phyloP scores from a whole-genome alignment of 495 filamentous ascomycete genomes.

The Parathielavia appendiculata region DNA sequence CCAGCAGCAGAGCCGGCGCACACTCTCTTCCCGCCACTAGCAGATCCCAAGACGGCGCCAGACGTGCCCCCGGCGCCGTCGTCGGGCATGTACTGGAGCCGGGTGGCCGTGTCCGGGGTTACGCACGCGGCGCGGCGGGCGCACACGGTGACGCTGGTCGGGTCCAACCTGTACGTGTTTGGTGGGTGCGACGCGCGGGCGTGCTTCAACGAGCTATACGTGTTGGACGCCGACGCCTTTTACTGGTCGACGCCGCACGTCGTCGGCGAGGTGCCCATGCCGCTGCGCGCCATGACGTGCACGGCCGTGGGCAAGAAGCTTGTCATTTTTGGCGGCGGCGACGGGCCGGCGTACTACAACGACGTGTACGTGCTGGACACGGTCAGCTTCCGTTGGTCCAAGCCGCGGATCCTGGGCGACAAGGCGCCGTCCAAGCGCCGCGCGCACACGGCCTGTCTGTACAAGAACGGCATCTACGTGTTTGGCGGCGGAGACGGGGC shows the following conservation, averaged over 20 bases:
- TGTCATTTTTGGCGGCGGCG: constrained; percentile 60
- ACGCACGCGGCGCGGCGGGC: constrained; percentile 55
- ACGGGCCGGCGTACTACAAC: constrained; percentile 63
- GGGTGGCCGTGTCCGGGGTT: constrained; percentile 51
- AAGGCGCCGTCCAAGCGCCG: constrained; percentile 50
- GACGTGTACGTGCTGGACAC: constrained; percentile 65
- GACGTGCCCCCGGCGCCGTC: constrained; percentile 57
- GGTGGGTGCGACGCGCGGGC: constrained; percentile 60
- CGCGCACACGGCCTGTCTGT: constrained; percentile 61
- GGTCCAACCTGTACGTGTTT: constrained; percentile 59
- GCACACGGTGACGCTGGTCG: constrained; percentile 57
- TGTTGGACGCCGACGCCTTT: constrained; percentile 61
- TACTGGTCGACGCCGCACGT: constrained; percentile 57
- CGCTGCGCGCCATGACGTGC: constrained; percentile 61
- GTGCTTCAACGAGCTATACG: constrained; percentile 62
- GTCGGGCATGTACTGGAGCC: constrained; percentile 65
- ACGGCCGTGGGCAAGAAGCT: constrained; percentile 62
- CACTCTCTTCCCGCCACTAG: constrained; percentile 50
- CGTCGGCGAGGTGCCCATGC: constrained; percentile 55
- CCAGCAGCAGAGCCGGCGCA: constrained; percentile 27
- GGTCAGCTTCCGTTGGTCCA: constrained; percentile 55
- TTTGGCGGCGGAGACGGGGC: constrained; percentile 64
- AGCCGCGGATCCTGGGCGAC: constrained; percentile 50
- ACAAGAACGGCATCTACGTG: constrained; percentile 62
- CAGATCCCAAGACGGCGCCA: constrained; percentile 51